Base-by-base conservation (phyloP, 306 rosid species). In the Glycyrrhiza uralensis region DNA sequence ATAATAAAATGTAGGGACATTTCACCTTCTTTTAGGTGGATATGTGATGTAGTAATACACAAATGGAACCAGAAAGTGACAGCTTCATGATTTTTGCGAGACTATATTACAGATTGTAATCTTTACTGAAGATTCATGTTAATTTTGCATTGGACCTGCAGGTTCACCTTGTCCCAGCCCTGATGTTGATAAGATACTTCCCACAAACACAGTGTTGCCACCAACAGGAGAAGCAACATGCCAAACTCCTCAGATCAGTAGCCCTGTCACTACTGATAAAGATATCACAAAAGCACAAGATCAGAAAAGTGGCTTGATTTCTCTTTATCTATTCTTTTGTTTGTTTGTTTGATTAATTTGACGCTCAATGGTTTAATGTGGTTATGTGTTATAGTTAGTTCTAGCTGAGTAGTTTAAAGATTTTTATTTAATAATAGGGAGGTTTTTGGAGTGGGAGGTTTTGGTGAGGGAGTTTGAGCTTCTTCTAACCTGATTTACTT, bases 211-310 rank as follows among this genome's bases (percentile, higher is more conserved):
- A 11, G 61, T 42, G 33, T 44, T 61, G 69, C 85, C 79, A 35
- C 82, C 50, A 3, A 66, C 38, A 19, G 10, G 46, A 12, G 78
- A 76, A 58, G 71, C 58, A 39, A 76, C 67, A 23, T 69, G 47
- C 42, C 76, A 72, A 72, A 57, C 41, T 77, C 74, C 84, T 66
- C 75, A 36, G 61, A 66, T 26, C 72, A 52, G 56, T 55, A 47
- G 42, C 45, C 55, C 74, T 57, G 71, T 24, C 22, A 0, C 71
- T 18, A 51, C 44, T 26, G 58, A 49, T 61, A 14, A 50, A 14
- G 84, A 66, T 58, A 63, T 5, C 36, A 24, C 26, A 46, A 57
- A 35, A 4, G n/a, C 36, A 46, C 78, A 18, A 74, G 84, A 84
- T 78, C 47, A 61, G 76, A 79, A 51, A 76, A 30, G 56, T 76